A percentile compares a stretch with the other conserved stretches of the same genome.
phyloP scores from a whole-genome alignment of 176 grass and related monocot species.

The Cymbopogon citratus region DNA sequence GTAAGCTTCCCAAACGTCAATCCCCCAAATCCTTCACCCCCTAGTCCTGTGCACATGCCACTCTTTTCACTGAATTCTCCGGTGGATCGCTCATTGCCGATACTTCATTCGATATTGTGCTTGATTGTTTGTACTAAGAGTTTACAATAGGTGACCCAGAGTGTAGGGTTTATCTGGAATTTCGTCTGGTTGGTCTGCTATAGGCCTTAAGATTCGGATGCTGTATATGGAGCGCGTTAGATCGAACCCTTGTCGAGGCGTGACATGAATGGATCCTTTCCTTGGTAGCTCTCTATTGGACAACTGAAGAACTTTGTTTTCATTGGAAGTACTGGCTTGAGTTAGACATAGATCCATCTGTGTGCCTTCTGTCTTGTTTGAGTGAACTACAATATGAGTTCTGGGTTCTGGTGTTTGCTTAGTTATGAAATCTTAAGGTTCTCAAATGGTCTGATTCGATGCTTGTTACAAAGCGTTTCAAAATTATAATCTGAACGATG shows the following conservation, averaged over 20 bases:
- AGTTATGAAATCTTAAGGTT: neutral
- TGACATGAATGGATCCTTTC: neutral
- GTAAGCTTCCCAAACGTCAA: conserved; percentile 30
- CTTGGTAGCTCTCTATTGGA: neutral
- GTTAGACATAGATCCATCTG: neutral
- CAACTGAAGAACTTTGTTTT: neutral
- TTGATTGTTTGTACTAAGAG: conserved; percentile 10
- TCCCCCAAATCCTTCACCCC: neutral
- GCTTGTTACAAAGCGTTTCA: neutral
- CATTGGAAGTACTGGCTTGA: neutral
- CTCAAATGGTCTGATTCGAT: neutral
- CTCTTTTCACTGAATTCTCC: neutral
- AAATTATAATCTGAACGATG: neutral
- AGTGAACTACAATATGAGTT: neutral
- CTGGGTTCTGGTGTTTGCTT: neutral
- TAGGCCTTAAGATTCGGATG: neutral
- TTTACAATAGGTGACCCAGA: neutral
- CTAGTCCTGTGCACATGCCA: neutral
- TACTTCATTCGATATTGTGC: neutral
- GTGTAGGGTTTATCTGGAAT: neutral
- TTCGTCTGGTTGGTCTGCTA: neutral
- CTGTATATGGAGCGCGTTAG: neutral
- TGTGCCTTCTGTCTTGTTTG: neutral
- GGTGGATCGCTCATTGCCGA: neutral
- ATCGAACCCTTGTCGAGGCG: neutral